Percentiles rank a stretch among this genome's conserved stretches.
phyloP scores from a whole-genome alignment of 2,329 filamentous ascomycete genomes.

The Colletotrichum spinosum region DNA sequence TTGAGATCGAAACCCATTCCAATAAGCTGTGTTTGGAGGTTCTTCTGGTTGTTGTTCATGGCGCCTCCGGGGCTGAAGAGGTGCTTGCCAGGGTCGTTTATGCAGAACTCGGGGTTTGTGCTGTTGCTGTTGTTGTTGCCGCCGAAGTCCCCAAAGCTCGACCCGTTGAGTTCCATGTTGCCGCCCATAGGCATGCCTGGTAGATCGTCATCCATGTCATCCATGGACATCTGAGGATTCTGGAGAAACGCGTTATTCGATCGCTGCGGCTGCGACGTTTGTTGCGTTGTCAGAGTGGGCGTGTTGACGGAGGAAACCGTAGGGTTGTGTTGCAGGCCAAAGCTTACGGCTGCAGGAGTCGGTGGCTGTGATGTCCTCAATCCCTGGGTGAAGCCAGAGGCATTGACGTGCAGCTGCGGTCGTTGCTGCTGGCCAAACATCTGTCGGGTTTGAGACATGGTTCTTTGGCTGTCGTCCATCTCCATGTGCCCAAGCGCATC shows the following conservation, averaged over 20 bases:
- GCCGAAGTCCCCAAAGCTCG: slow-evolving; percentile 57
- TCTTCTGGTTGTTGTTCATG: slow-evolving; percentile 70
- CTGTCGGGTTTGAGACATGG: slow-evolving; percentile 77
- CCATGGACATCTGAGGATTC: slow-evolving; percentile 70
- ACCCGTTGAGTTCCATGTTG: slow-evolving; percentile 68
- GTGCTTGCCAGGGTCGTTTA: slow-evolving; percentile 94
- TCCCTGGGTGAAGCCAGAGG: slow-evolving; percentile 80
- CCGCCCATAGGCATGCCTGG: slow-evolving; percentile 72
- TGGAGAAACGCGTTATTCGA: slow-evolving; percentile 49
- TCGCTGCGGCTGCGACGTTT: slow-evolving; percentile 65
- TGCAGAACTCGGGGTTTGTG: slow-evolving; percentile 67
- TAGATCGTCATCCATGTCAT: slow-evolving; percentile 80
- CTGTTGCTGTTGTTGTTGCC: slow-evolving; percentile 43
- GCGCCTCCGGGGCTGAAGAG: slow-evolving; percentile 88
- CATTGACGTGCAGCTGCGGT: slow-evolving; percentile 84
- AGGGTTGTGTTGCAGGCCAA: slow-evolving; percentile 90
- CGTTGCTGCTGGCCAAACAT: slow-evolving; percentile 74
- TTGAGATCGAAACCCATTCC: slow-evolving; percentile 81
- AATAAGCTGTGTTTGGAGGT: slow-evolving; percentile 75
- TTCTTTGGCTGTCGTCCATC: slow-evolving; percentile 70
- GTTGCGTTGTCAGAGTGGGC: slow-evolving; percentile 86
- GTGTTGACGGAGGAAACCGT: slow-evolving; percentile 98
- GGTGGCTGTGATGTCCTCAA: slow-evolving; percentile 87
- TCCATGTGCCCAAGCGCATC: slow-evolving; percentile 78
- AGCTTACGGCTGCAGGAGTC: slow-evolving; percentile 82